Evolutionary conservation across 2,329 filamentous ascomycete species (phyloP), one percentile per base, ranked within the genome.

Genomic region (Colletotrichum tropicicola): DNA sequence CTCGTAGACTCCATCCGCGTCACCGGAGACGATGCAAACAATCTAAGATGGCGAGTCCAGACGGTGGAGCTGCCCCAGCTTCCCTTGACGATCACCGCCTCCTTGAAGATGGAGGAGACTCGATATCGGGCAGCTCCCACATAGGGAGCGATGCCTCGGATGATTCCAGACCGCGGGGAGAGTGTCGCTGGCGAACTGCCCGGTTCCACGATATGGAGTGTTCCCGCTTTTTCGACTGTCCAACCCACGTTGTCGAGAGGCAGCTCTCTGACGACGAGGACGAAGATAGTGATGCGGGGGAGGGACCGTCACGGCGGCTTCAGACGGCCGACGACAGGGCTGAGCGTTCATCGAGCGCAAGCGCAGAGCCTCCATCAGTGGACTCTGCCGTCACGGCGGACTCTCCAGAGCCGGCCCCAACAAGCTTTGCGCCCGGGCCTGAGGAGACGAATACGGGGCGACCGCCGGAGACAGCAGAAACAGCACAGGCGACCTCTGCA

Each of bases 191-290:
- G 75, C 77, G 76, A 52, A 81, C 75, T 9, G 21, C 70, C 17
- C 72, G 73, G 13, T 81, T 76, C 45, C 70, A 80, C 67, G 76
- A 81, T 53, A 75, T 78, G 51, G 83, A 85, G 71, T 84, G 82
- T 70, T 77, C 77, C 10, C 78, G 77, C 48, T 85, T 77, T 70
- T 78, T 83, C 60, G 83, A 85, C 72, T 85, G 83, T 44, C 83
- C 83, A 30, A 79, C 81, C 4, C 83, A 85, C 60, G 66, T 74
- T 17, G 68, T 82, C 47, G 79, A 80, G 69, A 77, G 83, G 54
- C 70, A 69, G 27, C 63, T 76, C 19, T 78, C 78, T 35, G 73
- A 73, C n/a, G 72, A 73, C 63, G 68, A 70, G 35, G 68, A 68
- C 12, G 68, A 68, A 6, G 63, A 55, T 7, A 53, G 53, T 7